Evolutionary conservation across 805 yeast genomes (phyloP).

Genomic region (Suhomyces prunicola): DNA sequence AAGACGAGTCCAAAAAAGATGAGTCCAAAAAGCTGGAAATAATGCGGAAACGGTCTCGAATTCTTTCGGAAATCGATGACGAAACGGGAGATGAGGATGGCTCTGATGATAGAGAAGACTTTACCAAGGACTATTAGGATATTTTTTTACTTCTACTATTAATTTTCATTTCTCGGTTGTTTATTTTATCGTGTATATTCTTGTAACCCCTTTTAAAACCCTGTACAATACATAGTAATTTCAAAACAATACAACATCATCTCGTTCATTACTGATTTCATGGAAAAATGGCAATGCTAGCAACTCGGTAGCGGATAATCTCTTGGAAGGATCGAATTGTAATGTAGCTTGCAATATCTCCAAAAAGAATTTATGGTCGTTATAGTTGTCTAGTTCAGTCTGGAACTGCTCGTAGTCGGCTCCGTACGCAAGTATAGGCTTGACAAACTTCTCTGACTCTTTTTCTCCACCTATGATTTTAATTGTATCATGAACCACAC

Average conservation of each 20-base stretch:
- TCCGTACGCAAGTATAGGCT: conserved; percentile 17
- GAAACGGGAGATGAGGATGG: conserved; percentile 10
- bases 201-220: conserved; percentile 3
- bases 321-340: conserved; percentile 52
- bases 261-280: conserved; percentile 31
- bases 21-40: neutral
- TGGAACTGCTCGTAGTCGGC: conserved; percentile 16
- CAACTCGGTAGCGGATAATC: conserved; percentile 58
- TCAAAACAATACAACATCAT: conserved; percentile 29
- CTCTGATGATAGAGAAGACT: neutral
- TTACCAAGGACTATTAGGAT: neutral
- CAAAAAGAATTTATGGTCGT: conserved; percentile 46
- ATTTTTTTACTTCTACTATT: neutral
- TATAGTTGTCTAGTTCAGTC: conserved; percentile 24
- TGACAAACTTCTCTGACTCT: conserved; percentile 29
- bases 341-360: conserved; percentile 57
- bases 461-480: conserved; percentile 41
- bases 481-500: conserved; percentile 67
- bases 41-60: conserved; percentile 14
- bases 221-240: conserved; percentile 3
- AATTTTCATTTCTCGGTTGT: conserved; percentile 1
- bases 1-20: neutral
- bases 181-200: conserved; percentile 1
- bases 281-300: conserved; percentile 59
- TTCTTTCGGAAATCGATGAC: conserved; percentile 9